Conservation (phyloP, 768 basidiomycete genomes). For the Bullera alba region DNA sequence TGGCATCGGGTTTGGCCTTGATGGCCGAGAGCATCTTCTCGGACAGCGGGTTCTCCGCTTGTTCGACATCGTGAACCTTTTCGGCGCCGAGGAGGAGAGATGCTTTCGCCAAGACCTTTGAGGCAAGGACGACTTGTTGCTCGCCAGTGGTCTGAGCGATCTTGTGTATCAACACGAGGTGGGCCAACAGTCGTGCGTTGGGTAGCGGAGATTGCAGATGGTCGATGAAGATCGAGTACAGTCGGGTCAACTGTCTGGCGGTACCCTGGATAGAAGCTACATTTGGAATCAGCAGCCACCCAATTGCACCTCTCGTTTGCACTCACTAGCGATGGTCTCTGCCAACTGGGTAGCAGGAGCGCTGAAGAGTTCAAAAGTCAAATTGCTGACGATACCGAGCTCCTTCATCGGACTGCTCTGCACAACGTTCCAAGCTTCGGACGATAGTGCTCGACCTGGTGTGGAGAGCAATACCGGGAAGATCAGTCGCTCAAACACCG, state of each 20-base stretch:
- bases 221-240: neutral
- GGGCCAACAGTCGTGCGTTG: conserved; percentile 55
- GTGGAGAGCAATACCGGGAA: conserved; percentile 71
- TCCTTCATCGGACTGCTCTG: no score
- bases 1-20: neutral
- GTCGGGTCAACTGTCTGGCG: no score
- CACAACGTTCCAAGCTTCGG: conserved; percentile 3
- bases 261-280: no score
- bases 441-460: conserved; percentile 57
- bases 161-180: conserved; percentile 60
- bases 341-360: no score
- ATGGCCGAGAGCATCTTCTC: neutral
- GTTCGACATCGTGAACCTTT: neutral
- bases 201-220: neutral
- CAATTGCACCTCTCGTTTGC: no score
- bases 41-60: neutral
- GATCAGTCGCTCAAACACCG: conserved; percentile 51
- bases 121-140: conserved; percentile 56
- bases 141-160: conserved; percentile 56
- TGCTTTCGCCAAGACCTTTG: conserved; percentile 19
- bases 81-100: neutral
- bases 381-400: no score
- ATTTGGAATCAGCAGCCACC: no score
- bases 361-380: no score
- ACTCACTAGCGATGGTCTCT: no score